Conservation (phyloP, 2,329 filamentous ascomycete species). For the Exophiala viscosa region DNA sequence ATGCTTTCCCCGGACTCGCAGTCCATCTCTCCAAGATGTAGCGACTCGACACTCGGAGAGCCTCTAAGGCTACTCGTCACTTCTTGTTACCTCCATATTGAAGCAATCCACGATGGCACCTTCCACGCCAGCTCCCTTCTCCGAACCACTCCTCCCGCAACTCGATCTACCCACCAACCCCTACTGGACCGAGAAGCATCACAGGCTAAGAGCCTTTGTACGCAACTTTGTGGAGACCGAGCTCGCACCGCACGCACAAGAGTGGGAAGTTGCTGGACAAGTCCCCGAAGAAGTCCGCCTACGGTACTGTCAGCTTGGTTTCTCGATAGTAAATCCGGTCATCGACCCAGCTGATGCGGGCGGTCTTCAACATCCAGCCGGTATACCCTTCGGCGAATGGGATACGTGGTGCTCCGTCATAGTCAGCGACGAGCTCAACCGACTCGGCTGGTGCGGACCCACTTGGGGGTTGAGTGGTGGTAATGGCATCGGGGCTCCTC, state of each 20-base stretch:
- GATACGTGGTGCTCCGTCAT: slow-evolving; percentile 68
- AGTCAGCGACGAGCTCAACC: slow-evolving; percentile 66
- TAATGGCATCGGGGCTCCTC: slow-evolving; percentile 67
- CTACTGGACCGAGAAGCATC: slow-evolving; percentile 65
- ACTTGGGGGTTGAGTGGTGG: slow-evolving; percentile 56
- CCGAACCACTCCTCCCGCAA: slow-evolving; percentile 70
- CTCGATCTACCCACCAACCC: slow-evolving; percentile 62
- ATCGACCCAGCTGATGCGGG: slow-evolving; percentile 62
- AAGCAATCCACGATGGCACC: slow-evolving; percentile 14
- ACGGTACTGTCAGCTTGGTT: slow-evolving; percentile 62
- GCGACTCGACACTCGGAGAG: no score
- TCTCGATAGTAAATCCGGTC: slow-evolving; percentile 65
- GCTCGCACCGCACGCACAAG: slow-evolving; percentile 58
- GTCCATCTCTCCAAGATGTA: no score
- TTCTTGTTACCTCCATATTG: neutral
- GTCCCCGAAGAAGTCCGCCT: slow-evolving; percentile 62
- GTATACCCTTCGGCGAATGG: slow-evolving; percentile 67
- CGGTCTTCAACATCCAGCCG: slow-evolving; percentile 65
- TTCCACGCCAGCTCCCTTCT: slow-evolving; percentile 57
- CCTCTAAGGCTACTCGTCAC: neutral
- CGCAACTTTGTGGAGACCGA: slow-evolving; percentile 64
- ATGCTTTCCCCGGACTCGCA: no score
- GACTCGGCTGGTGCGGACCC: slow-evolving; percentile 62
- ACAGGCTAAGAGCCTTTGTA: slow-evolving; percentile 63
- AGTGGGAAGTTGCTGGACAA: slow-evolving; percentile 66